Evolutionary conservation across 2,329 filamentous ascomycete genomes (phyloP).

Genomic region (Microsporum canis): DNA sequence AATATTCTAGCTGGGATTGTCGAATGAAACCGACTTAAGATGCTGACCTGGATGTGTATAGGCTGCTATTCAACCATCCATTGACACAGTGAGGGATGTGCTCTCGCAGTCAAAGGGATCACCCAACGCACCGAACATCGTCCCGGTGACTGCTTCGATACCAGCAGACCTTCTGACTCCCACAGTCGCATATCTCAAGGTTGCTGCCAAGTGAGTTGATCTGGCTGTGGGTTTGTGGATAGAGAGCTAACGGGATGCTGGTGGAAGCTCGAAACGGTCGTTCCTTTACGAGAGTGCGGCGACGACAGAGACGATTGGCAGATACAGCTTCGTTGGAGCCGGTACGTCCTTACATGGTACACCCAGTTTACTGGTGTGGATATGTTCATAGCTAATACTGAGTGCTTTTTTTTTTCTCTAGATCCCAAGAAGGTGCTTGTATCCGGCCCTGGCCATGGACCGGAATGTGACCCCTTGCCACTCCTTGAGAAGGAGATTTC

Average conservation of each 20-base stretch:
- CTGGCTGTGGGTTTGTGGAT: background rate
- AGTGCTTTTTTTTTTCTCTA: conserved; percentile 14
- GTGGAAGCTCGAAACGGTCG: conserved; percentile 57
- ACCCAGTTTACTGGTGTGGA: background rate
- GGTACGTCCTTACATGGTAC: conserved; percentile 34
- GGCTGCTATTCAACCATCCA: conserved; percentile 47
- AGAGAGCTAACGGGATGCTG: background rate
- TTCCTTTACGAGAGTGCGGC: conserved; percentile 95
- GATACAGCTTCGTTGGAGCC: conserved; percentile 91
- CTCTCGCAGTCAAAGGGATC: conserved; percentile 42
- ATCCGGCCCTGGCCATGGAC: conserved; percentile 78
- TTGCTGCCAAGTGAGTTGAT: conserved; percentile 56
- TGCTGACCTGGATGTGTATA: conserved; percentile 18
- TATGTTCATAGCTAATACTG: background rate
- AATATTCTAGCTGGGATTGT: background rate
- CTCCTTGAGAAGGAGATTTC: conserved; percentile 69
- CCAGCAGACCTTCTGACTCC: conserved; percentile 89
- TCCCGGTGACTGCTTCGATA: conserved; percentile 74
- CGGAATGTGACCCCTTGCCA: conserved; percentile 72
- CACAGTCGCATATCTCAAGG: conserved; percentile 87
- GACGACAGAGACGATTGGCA: conserved; percentile 77
- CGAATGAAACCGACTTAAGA: background rate
- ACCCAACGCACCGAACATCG: conserved; percentile 58
- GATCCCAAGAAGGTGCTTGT: conserved; percentile 66
- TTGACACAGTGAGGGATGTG: conserved; percentile 49